These are phyloP conservation scores for Rhynchosporium agropyri DNA, from an alignment of 2,329 filamentous ascomycete species.

Conservation along the genomic window DNA sequence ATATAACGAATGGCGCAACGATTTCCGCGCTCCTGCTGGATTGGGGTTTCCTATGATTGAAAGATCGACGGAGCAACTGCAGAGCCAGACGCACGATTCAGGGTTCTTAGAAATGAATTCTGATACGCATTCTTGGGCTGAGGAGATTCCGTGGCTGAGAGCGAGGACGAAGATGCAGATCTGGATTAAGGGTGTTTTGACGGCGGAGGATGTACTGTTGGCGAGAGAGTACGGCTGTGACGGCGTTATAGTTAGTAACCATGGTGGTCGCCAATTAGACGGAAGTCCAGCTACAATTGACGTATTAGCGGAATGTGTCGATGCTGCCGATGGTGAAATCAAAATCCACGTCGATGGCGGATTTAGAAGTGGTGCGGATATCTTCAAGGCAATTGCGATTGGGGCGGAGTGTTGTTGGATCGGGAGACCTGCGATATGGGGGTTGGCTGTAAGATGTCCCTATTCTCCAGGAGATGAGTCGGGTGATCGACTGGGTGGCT, in stretches of 20 bases:
- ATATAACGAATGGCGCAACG: constrained; percentile 35
- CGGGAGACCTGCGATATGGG: constrained; percentile 62
- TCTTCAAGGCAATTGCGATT: constrained; percentile 63
- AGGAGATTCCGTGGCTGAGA: constrained; percentile 54
- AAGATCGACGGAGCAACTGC: constrained; percentile 24
- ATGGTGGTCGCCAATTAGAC: constrained; percentile 61
- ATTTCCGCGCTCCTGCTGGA: constrained; percentile 50
- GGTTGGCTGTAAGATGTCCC: constrained; percentile 45
- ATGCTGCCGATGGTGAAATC: constrained; percentile 40
- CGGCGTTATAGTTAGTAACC: constrained; percentile 62
- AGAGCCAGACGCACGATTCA: constrained; percentile 34
- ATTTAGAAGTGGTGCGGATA: constrained; percentile 57
- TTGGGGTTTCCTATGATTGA: constrained; percentile 34
- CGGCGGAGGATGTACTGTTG: constrained; percentile 62
- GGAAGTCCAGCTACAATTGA: constrained; percentile 44
- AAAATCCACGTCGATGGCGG: constrained; percentile 56
- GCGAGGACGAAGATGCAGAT: constrained; percentile 53
- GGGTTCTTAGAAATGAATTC: constrained; percentile 37
- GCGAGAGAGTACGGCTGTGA: constrained; percentile 59
- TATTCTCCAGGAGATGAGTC: not conserved
- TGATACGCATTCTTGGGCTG: constrained; percentile 49
- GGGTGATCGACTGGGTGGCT: not conserved
- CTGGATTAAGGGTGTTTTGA: constrained; percentile 53
- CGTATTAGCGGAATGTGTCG: constrained; percentile 40
- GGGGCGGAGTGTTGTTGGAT: constrained; percentile 65